phyloP scores from a whole-genome alignment of 1,284 basidiomycete genomes.

The Apiotrichum gracile region DNA sequence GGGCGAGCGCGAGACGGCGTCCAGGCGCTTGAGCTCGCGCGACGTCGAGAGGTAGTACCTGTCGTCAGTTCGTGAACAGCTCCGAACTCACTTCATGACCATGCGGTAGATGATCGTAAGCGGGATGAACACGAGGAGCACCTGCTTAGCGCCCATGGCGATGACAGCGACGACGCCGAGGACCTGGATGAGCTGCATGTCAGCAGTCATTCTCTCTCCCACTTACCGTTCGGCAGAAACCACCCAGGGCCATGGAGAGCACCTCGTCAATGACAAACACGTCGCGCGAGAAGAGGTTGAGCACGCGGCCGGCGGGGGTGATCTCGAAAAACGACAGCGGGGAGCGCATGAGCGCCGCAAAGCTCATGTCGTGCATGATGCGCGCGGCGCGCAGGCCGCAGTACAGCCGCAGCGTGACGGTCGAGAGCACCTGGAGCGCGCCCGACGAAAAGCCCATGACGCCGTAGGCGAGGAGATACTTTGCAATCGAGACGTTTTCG shows the following conservation, averaged over 20 bases:
- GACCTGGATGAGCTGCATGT: constrained; percentile 45
- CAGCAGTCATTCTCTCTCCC: neutral
- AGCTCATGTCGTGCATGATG: constrained; percentile 61
- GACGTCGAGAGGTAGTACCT: constrained; percentile 88
- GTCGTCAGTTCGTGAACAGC: constrained; percentile 7
- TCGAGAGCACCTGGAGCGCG: constrained; percentile 54
- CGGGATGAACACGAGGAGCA: constrained; percentile 69
- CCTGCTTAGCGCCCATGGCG: constrained; percentile 70
- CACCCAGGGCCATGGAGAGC: constrained; percentile 65
- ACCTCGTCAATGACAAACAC: constrained; percentile 84
- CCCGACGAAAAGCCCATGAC: constrained; percentile 53
- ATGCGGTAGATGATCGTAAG: constrained; percentile 66
- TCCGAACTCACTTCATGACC: constrained; percentile 66
- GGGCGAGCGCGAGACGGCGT: constrained; percentile 82
- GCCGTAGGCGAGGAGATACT: constrained; percentile 41
- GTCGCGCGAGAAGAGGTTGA: constrained; percentile 78
- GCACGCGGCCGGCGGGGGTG: constrained; percentile 62
- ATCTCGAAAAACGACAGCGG: constrained; percentile 83
- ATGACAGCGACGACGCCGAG: constrained; percentile 74
- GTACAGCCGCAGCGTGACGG: constrained; percentile 67
- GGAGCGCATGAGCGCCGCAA: constrained; percentile 66
- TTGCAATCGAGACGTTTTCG: constrained; percentile 52
- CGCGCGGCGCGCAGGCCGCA: constrained; percentile 71
- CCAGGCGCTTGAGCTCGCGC: constrained; percentile 84
- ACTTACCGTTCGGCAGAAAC: constrained; percentile 56